Evolutionary conservation across 2,329 filamentous ascomycete genomes (phyloP), one percentile per base, ranked within the genome.

Genomic region (Hypoxylon sp.): DNA sequence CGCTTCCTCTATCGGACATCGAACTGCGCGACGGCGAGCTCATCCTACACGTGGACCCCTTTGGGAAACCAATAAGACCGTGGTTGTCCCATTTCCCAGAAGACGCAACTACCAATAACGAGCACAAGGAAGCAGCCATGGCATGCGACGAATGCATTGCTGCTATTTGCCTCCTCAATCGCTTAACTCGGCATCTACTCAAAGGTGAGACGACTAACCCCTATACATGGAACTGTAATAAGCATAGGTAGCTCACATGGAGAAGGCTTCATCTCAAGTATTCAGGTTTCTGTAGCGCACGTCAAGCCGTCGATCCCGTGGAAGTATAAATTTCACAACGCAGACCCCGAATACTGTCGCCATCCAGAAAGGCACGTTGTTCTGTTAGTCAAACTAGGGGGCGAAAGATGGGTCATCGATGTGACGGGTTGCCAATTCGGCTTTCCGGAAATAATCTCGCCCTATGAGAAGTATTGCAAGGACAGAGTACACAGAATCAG

Each of bases 361-460:
- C n/a, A n/a, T n/a, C n/a, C n/a, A n/a, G 6, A 29, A 5, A n/a
- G 37, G 1, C 65, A 68, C n/a, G 27, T 32, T 7, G 14, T 68
- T 0, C 12, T 68, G 2, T 11, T 50, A 2, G 47, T 58, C 27
- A n/a, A 23, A 3, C 2, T 59, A 5, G 2, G 14, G 0, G 32
- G 30, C 3, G 67, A 67, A 27, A 12, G 9, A n/a, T 69, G 67
- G 67, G 21, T 61, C 2, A 21, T 69, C 23, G 67, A 69, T n/a
- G 7, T 58, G 6, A 53, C 63, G 1, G 67, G 63, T n/a, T 41
- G 56, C n/a, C 67, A 67, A 37, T 69, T 51, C 12, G 67, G 63
- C 1, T 67, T 61, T 16, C 8, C 7, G 1, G 63, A 64, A 2
- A 1, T 53, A 5, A 11, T 67, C 8, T 8, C 48, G 1, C 67